Evolutionary conservation across 176 grass and related monocot species (phyloP).

Genomic region (Elaeis guineensis): DNA sequence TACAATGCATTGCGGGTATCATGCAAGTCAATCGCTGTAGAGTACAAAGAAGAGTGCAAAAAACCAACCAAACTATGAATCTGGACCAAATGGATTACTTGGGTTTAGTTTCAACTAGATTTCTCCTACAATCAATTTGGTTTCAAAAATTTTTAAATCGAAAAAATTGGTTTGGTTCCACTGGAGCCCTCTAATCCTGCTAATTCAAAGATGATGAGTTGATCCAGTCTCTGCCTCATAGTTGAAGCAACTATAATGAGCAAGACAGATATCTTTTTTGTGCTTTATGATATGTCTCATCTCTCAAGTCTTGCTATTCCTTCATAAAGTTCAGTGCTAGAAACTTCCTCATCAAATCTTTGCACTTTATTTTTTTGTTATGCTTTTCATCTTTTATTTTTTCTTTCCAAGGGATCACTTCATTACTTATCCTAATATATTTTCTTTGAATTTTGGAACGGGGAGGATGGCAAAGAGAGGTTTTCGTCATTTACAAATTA

Average conservation of each 20-base stretch:
- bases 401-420: neutral
- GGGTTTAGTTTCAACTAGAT: too few species aligned
- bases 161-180: too few species aligned
- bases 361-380: neutral
- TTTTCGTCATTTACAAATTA: too few species aligned
- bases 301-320: conserved; percentile 63
- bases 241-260: conserved; percentile 52
- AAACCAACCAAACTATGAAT: too few species aligned
- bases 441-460: conserved; percentile 1
- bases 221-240: neutral
- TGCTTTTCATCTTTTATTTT: neutral
- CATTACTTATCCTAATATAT: neutral
- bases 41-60: too few species aligned
- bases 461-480: conserved; percentile 62
- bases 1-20: too few species aligned
- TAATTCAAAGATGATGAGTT: too few species aligned
- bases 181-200: too few species aligned
- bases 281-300: conserved; percentile 57
- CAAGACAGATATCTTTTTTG: conserved; percentile 55
- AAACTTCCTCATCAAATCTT: conserved; percentile 48
- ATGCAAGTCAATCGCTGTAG: too few species aligned
- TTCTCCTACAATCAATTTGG: too few species aligned
- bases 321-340: conserved; percentile 69
- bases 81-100: too few species aligned
- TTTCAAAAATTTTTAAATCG: too few species aligned